Evolutionary conservation across 1,284 basidiomycete species (phyloP).

Genomic region (Apiotrichum akiyoshidainum): DNA sequence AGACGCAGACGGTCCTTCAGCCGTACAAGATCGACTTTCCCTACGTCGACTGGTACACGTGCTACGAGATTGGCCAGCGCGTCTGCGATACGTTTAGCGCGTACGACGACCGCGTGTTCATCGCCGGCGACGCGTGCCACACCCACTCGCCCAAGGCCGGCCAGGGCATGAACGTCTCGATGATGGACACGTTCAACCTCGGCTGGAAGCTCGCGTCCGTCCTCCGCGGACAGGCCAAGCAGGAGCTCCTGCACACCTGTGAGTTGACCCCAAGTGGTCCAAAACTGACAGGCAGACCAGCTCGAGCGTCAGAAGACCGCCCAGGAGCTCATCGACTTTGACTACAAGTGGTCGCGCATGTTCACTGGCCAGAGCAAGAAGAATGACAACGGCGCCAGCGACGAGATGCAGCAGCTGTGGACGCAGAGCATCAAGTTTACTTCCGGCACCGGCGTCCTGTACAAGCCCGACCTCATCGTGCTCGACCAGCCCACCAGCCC

Average conservation of each 20-base stretch:
- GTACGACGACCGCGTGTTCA: constrained; percentile 34
- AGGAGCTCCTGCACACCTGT: constrained; percentile 63
- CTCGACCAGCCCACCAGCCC: constrained; percentile 3
- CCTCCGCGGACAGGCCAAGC: constrained; percentile 62
- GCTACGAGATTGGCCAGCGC: constrained; percentile 48
- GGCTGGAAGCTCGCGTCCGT: constrained; percentile 55
- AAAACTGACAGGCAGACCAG: constrained; percentile 6
- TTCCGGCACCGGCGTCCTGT: constrained; percentile 50
- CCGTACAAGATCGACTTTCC: constrained; percentile 63
- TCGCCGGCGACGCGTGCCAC: constrained; percentile 44
- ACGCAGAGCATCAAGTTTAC: constrained; percentile 24
- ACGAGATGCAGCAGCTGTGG: constrained; percentile 16
- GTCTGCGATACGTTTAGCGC: constrained; percentile 48
- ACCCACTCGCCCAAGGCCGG: constrained; percentile 42
- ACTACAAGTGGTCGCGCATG: constrained; percentile 67
- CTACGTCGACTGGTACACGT: constrained; percentile 42
- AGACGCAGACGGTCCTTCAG: constrained; percentile 62
- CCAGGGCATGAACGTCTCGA: constrained; percentile 43
- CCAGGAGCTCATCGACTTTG: constrained; percentile 73
- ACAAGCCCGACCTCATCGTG: constrained; percentile 13
- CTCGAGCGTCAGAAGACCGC: constrained; percentile 25
- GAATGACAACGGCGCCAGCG: constrained; percentile 27
- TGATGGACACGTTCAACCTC: constrained; percentile 46
- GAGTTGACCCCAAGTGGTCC: neutral
- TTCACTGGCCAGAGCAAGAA: constrained; percentile 68